These are phyloP conservation scores for Cubamyces lactineus DNA, from an alignment of 768 basidiomycete species.

Conservation along the genomic window DNA sequence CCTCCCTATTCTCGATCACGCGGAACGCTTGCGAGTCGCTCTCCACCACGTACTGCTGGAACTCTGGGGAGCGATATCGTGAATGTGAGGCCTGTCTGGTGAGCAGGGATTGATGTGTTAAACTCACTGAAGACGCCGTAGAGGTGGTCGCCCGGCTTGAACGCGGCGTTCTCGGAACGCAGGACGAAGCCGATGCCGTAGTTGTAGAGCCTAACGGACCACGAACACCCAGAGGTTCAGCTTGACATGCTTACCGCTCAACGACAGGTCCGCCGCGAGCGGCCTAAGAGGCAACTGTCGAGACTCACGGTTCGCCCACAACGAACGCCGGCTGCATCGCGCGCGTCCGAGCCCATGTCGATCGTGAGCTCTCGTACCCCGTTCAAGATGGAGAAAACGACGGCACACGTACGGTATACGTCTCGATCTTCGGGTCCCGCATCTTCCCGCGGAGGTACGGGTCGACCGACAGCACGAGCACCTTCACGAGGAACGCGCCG, in stretches of 20 bases:
- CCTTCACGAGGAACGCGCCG: constrained; percentile 36
- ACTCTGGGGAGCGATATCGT: constrained; percentile 37
- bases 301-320: constrained; percentile 35
- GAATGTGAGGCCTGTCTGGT: no score
- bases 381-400: no score
- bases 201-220: constrained; percentile 25
- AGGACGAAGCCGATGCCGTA: constrained; percentile 32
- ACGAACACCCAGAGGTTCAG: no score
- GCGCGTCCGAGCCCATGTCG: no score
- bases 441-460: constrained; percentile 29
- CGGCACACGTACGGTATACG: constrained; percentile 22
- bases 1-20: constrained; percentile 45
- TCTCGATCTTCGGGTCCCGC: constrained; percentile 19
- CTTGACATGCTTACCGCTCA: no score
- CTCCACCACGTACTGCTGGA: constrained; percentile 46
- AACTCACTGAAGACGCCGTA: constrained; percentile 29
- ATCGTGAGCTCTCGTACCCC: not conserved
- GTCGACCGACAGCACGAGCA: constrained; percentile 29
- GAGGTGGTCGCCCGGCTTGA: constrained; percentile 32
- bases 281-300: not conserved
- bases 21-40: constrained; percentile 13
- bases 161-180: constrained; percentile 28
- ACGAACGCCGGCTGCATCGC: not conserved
- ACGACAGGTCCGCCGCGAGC: no score
- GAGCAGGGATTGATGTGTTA: no score